Base-by-base conservation (phyloP, 1,139 yeast genomes). In the Diutina mesorugosa region DNA sequence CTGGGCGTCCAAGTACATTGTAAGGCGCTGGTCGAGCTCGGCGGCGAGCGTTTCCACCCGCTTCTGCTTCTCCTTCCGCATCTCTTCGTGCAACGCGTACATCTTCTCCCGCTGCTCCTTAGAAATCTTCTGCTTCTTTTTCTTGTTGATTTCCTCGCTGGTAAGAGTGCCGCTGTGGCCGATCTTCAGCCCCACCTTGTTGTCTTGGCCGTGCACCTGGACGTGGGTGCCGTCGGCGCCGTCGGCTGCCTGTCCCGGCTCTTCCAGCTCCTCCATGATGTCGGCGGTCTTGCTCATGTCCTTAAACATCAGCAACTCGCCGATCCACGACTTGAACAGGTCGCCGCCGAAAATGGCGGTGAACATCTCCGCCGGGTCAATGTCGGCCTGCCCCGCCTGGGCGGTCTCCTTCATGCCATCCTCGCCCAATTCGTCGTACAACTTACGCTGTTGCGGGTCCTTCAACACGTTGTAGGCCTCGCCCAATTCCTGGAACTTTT, bases 261-360 rank as follows among this genome's bases (percentile, higher is more conserved):
- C 56, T 6, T 55, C 58, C 7, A 61, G 61, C 4, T 66, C 71
- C 7, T 67, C 74, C 60, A 75, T 66, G 35, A 78, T 72, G 57
- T 81, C 87, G 9, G 84, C 80, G 4, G 84, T 78, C 59, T 83
- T 80, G 32, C 81, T 69, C 62, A 85, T 70, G 60, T 84, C 87
- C 60, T 78, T 79, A 60, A 86, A 69, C 69, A 85, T 73, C 6
- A 85, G 77, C 60, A 86, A 76, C 60, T 86, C 89, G 2, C 93
- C 95, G 60, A 87, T 84, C 86, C 90, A 86, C 58, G 85, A 87
- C 55, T 79, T 81, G 69, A 91, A 91, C 2, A 95, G 93, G 59
- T 88, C 96, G 55, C 95, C 95, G 57, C 95, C 95, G 68, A 86
- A 86, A 38, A 86, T 84, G 71, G 80, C 78, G 26, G 81, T 79